A percentile compares a stretch with the other conserved stretches of the same genome.
phyloP scores from a whole-genome alignment of 2,329 filamentous ascomycete genomes.

The Calonectria leucothoes region DNA sequence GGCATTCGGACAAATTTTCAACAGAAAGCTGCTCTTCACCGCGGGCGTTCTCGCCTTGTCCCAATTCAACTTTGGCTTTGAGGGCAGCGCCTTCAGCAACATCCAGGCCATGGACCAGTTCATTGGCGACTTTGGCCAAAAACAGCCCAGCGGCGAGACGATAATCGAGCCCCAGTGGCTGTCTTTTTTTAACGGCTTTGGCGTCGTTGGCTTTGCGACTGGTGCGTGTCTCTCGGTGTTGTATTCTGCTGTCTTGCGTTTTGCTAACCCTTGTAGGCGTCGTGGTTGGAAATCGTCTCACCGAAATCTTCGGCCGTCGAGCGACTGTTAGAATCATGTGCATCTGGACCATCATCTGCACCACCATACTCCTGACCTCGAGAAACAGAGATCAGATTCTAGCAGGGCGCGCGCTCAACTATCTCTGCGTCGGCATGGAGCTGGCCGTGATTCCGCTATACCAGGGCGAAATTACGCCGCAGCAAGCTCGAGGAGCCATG shows the following conservation, averaged over 20 bases:
- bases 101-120: constrained; percentile 54
- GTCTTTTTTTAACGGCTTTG: constrained; percentile 51
- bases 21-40: neutral
- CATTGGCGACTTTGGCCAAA: constrained; percentile 38
- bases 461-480: constrained; percentile 46
- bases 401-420: constrained; percentile 49
- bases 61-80: constrained; percentile 54
- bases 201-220: constrained; percentile 47
- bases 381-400: constrained; percentile 45
- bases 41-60: constrained; percentile 46
- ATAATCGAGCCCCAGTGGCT: constrained; percentile 45
- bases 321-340: constrained; percentile 49
- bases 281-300: constrained; percentile 32
- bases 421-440: constrained; percentile 53
- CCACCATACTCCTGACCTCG: constrained; percentile 47
- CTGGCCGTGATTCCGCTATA: constrained; percentile 48
- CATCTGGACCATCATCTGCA: constrained; percentile 45
- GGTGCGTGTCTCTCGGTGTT: constrained; percentile 35
- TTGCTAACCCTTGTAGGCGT: neutral
- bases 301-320: constrained; percentile 45
- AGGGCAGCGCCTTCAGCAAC: constrained; percentile 50
- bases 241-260: neutral
- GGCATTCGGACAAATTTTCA: neutral
- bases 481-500: constrained; percentile 41
- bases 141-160: constrained; percentile 31